phyloP scores from a whole-genome alignment of 208 protist genomes.

The Strigomonas culicis region DNA sequence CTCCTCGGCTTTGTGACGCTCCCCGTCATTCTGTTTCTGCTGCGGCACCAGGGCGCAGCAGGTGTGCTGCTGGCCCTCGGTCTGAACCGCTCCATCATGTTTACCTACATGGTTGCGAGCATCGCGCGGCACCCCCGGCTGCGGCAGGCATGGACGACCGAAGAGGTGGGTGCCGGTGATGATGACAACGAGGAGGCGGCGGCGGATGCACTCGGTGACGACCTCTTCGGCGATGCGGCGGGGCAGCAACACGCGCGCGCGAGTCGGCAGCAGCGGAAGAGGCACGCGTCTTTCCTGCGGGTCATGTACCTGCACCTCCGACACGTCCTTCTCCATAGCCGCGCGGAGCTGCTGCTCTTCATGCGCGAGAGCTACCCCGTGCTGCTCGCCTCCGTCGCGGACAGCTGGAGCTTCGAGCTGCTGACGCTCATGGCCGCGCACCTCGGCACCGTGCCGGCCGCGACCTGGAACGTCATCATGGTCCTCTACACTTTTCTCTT shows the following conservation, averaged over 20 bases:
- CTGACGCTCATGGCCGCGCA: slow-evolving; percentile 20
- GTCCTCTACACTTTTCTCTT: slow-evolving; percentile 30
- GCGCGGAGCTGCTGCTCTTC: slow-evolving; percentile 14
- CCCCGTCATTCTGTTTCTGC: slow-evolving; percentile 18
- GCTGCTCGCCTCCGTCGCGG: slow-evolving; percentile 23
- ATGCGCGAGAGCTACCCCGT: slow-evolving; percentile 20
- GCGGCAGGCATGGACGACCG: slow-evolving; percentile 15
- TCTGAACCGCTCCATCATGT: slow-evolving; percentile 17
- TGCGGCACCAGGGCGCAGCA: slow-evolving; percentile 9
- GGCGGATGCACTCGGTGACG: background rate
- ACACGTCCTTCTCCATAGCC: slow-evolving; percentile 13
- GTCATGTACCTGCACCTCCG: slow-evolving; percentile 6
- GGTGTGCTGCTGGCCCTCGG: slow-evolving; percentile 26
- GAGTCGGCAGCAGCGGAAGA: too few species aligned
- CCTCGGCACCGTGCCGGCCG: slow-evolving; percentile 17
- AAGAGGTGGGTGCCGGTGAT: background rate
- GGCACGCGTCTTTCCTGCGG: too few species aligned
- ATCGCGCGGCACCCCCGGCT: slow-evolving; percentile 17
- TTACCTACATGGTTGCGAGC: background rate
- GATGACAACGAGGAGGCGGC: background rate
- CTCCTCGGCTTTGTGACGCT: slow-evolving; percentile 14
- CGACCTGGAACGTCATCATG: slow-evolving; percentile 24
- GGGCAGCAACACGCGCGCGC: too few species aligned
- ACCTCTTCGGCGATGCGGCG: background rate
- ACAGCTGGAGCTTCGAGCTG: slow-evolving; percentile 37